A percentile compares a stretch with the other conserved stretches of the same genome.
Evolutionary conservation across 2,329 filamentous ascomycete genomes (phyloP).

Genomic region (Fusarium sp.): DNA sequence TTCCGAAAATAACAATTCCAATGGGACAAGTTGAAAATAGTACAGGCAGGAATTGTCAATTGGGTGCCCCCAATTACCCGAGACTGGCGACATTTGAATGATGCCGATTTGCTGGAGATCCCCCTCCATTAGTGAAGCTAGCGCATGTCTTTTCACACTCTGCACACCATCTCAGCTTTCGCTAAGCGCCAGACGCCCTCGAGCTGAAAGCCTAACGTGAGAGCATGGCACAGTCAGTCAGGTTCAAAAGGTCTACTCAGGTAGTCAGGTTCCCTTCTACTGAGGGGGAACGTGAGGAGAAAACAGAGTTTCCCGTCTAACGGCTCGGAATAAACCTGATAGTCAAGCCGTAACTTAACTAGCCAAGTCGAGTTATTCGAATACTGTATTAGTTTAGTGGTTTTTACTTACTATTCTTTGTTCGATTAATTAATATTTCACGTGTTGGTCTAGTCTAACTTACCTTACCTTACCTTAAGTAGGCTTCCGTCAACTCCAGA

Average conservation of each 20-base stretch:
- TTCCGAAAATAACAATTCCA: neutral
- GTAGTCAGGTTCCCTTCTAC: neutral
- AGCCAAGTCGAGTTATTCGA: slow-evolving; percentile 1
- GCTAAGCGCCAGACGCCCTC: slow-evolving; percentile 34
- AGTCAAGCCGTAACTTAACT: slow-evolving; percentile 4
- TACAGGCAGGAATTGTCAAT: neutral
- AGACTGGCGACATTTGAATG: slow-evolving; percentile 16
- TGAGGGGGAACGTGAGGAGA: slow-evolving; percentile 21
- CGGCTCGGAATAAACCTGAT: slow-evolving; percentile 1
- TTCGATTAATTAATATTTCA: slow-evolving; percentile 9
- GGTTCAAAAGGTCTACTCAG: neutral
- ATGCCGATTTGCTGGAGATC: slow-evolving; percentile 23
- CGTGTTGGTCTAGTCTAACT: neutral
- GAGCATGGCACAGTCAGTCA: slow-evolving; percentile 6
- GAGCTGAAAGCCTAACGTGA: neutral
- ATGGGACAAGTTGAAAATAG: neutral
- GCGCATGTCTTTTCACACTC: slow-evolving; percentile 20
- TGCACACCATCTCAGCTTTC: slow-evolving; percentile 35
- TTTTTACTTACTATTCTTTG: slow-evolving; percentile 6
- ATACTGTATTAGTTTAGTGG: neutral
- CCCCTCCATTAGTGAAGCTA: slow-evolving; percentile 21
- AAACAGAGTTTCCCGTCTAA: slow-evolving; percentile 18
- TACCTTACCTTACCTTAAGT: neutral
- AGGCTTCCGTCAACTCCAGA: neutral
- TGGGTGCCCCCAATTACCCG: neutral